Conservation (phyloP, 225 moss, liverwort and hornwort genomes). For the Pseudisothecium myosuroides region DNA sequence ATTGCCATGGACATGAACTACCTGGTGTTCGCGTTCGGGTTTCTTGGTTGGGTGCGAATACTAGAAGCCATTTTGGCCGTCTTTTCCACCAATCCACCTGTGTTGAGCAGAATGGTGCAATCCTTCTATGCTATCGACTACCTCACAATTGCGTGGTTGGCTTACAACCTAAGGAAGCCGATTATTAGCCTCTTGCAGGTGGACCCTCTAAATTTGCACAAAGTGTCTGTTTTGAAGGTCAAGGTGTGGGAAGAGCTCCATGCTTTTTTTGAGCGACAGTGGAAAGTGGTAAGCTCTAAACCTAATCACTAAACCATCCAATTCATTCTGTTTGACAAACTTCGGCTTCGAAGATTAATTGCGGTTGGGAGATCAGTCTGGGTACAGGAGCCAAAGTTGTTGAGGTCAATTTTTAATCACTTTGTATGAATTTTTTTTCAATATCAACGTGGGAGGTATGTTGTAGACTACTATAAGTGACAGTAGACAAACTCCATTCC, state of each 20-base stretch:
- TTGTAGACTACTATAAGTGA: neutral
- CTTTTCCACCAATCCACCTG: constrained; percentile 29
- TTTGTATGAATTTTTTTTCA: neutral
- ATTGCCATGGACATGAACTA: constrained; percentile 37
- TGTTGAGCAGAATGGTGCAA: constrained; percentile 14
- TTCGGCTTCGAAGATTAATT: neutral
- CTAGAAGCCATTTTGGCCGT: constrained; percentile 19
- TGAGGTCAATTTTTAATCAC: neutral
- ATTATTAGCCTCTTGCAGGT: constrained; percentile 22
- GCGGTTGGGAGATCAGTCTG: neutral
- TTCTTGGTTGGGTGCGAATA: constrained; percentile 32
- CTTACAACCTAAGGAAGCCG: constrained; percentile 25
- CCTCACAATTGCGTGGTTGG: constrained; percentile 46
- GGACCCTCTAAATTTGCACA: constrained; percentile 28
- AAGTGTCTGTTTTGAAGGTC: constrained; percentile 8
- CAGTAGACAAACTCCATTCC: neutral
- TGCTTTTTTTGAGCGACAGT: constrained; percentile 43
- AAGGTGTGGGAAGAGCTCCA: constrained; percentile 41
- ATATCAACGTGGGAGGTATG: neutral
- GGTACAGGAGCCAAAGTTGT: neutral
- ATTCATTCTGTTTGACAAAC: neutral
- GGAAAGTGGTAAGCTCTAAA: constrained; percentile 38
- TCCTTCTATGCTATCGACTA: constrained; percentile 29
- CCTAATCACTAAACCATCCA: neutral
- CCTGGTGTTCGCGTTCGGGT: constrained; percentile 33